These are phyloP conservation scores for Zygoascus sp. DNA, from an alignment of 1,139 yeast genomes.

Conservation along the genomic window DNA sequence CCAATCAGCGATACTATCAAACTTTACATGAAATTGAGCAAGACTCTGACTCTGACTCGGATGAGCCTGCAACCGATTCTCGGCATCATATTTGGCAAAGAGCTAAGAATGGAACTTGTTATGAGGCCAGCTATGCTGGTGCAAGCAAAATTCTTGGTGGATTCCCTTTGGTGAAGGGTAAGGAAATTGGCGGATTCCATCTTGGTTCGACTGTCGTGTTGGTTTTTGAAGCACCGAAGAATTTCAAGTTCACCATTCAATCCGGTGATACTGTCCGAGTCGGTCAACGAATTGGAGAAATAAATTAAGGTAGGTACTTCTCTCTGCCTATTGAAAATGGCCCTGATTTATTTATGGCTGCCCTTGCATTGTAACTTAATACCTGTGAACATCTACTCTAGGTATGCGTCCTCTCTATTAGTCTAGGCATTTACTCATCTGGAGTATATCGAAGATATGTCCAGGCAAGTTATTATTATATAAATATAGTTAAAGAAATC, in stretches of 20 bases:
- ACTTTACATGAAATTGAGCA: background rate
- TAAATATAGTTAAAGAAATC: too few relatives aligned
- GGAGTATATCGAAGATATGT: too few relatives aligned
- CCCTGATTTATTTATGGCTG: too few relatives aligned
- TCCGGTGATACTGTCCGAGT: conserved; percentile 75
- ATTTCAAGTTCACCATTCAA: conserved; percentile 63
- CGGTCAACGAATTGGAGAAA: conserved; percentile 77
- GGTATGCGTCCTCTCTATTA: too few relatives aligned
- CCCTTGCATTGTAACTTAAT: too few relatives aligned
- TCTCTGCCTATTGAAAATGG: background rate
- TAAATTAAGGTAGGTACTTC: background rate
- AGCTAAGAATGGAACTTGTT: conserved; percentile 72
- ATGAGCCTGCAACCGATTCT: conserved; percentile 11
- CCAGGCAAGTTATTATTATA: too few relatives aligned
- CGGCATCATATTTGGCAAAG: conserved; percentile 20
- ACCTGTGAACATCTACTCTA: too few relatives aligned
- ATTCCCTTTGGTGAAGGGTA: conserved; percentile 82
- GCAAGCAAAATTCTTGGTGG: conserved; percentile 84
- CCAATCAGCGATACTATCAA: conserved; percentile 43
- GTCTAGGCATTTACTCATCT: too few relatives aligned
- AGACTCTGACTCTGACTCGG: conserved; percentile 9
- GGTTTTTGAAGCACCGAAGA: conserved; percentile 88
- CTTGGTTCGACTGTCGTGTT: conserved; percentile 93
- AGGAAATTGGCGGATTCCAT: conserved; percentile 96
- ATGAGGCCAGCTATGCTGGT: conserved; percentile 86